These are phyloP conservation scores for Boletales sp. DNA, from an alignment of 768 basidiomycete genomes.

Conservation along the genomic window DNA sequence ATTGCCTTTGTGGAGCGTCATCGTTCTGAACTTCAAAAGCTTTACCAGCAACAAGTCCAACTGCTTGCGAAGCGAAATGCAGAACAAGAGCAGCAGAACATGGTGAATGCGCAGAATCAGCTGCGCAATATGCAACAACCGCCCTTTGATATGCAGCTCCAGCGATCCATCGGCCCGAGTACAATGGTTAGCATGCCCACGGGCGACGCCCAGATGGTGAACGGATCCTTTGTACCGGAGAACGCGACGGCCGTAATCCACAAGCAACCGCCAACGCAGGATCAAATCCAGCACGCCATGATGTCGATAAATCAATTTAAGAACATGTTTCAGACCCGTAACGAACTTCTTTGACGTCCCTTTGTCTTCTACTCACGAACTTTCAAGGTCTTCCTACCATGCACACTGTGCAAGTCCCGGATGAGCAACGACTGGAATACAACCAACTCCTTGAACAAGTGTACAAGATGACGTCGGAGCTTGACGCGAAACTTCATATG, in stretches of 20 bases:
- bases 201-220: slow-evolving; percentile 18
- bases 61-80: slow-evolving; percentile 16
- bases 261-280: slow-evolving; percentile 23
- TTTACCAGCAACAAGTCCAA: slow-evolving; percentile 26
- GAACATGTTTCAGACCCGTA: slow-evolving; percentile 31
- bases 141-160: slow-evolving; percentile 8
- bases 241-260: slow-evolving; percentile 1
- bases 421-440: slow-evolving; percentile 54
- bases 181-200: slow-evolving; percentile 7
- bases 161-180: slow-evolving; percentile 16
- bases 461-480: slow-evolving; percentile 40
- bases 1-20: slow-evolving; percentile 57
- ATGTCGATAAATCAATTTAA: slow-evolving; percentile 32
- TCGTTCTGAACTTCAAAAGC: slow-evolving; percentile 33
- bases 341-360: slow-evolving; percentile 17
- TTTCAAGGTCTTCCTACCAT: slow-evolving; percentile 35
- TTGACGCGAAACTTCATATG: slow-evolving; percentile 50
- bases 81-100: slow-evolving; percentile 22
- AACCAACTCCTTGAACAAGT: slow-evolving; percentile 48
- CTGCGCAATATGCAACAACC: slow-evolving; percentile 17
- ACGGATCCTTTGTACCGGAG: slow-evolving; percentile 7
- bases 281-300: slow-evolving; percentile 31
- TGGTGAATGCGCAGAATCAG: slow-evolving; percentile 15
- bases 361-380: slow-evolving; percentile 7
- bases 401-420: slow-evolving; percentile 39